Base-by-base conservation (phyloP, 306 rosid species). In the Coriaria nepalensis region DNA sequence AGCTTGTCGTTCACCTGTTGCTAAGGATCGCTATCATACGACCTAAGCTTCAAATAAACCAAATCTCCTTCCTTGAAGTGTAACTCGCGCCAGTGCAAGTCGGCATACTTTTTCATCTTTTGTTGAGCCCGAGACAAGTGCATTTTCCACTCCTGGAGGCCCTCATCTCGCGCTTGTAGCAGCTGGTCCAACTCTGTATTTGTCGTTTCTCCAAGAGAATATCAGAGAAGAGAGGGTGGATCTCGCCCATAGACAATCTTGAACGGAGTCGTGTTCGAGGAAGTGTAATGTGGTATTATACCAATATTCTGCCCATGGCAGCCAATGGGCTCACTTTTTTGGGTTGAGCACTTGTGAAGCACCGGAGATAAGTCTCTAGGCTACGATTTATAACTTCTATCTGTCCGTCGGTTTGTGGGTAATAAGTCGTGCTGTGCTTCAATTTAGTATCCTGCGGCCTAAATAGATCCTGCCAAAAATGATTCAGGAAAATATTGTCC, bases 51-150 rank as follows among this genome's bases (percentile, higher is more conserved):
- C 0, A 49, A 11, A 11, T 2, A 60, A 0, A 60, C 65, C 6
- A 6, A 41, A 0, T 50, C 50, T 0, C 37, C 43, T 9, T 39
- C 32, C 0, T 0, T 7, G 8, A 53, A 53, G 0, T 14, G 2
- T 0, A 6, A 2, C 7, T 40, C 47, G 0, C 4, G 9, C 0
- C 37, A 2, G 0, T 40, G 4, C 2, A 0, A 4, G 9, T 29
- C 9, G 0, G 33, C 47, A 7, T 4, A 20, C 0, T n/a, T 10
- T 8, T 29, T 40, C 37, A 53, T 29, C 0, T 7, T 0, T 4
- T 53, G 34, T 0, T 29, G 40, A 6, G 53, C 40, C 2, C 15
- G 7, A 0, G 8, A 13, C 2, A 7, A 0, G 33, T 12, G n/a
- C 48, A 15, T 20, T 20, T 20, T 20, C 29, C 1, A 3, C 29